Base-by-base conservation (phyloP, 2,329 filamentous ascomycete genomes). In the Cladosporium velox region DNA sequence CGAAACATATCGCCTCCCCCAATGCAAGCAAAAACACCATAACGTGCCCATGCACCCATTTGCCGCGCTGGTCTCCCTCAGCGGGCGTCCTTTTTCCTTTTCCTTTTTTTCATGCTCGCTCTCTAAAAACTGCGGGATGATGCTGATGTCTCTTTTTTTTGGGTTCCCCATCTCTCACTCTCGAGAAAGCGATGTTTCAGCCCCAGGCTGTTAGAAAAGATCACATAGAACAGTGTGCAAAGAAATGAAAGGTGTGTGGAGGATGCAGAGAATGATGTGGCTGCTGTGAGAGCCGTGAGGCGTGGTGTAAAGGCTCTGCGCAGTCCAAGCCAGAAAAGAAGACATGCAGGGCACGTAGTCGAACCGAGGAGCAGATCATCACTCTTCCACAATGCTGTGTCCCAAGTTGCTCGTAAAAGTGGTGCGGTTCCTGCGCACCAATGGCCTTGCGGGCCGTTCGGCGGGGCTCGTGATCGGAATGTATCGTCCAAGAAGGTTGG, bases 351-450 rank as follows among this genome's bases (percentile, higher is more conserved):
- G 41, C 8, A 21, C 1, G n/a, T 12, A n/a, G 38, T 8, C 41
- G n/a, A 47, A 12, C 41, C 38, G n/a, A 54, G 51, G 18, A 30
- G 18, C 15, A 3, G 4, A 10, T 28, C 49, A 11, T 54, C 52
- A 49, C 44, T 64, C 61, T 47, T 64, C 61, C 2, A 35, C 35
- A 34, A 64, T 64, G 49, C 60, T 38, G 18, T 41, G 44, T 26
- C 49, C 60, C 14, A 63, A 24, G 34, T 18, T 54, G n/a, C 34
- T 57, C 49, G 34, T 35, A 18, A 57, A 57, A 11, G 61, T 57
- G 35, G 34, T 57, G 34, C 61, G 61, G 26, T 24, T 35, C 51
- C 55, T 64, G 15, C 61, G 51, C 26, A 28, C 11, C n/a, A 47
- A 21, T 14, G 26, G 18, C n/a, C 51, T 55, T 5, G 38, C 18